These are phyloP conservation scores for Solanum habrochaites DNA, from an alignment of 257 asterid genomes.

Conservation along the genomic window DNA sequence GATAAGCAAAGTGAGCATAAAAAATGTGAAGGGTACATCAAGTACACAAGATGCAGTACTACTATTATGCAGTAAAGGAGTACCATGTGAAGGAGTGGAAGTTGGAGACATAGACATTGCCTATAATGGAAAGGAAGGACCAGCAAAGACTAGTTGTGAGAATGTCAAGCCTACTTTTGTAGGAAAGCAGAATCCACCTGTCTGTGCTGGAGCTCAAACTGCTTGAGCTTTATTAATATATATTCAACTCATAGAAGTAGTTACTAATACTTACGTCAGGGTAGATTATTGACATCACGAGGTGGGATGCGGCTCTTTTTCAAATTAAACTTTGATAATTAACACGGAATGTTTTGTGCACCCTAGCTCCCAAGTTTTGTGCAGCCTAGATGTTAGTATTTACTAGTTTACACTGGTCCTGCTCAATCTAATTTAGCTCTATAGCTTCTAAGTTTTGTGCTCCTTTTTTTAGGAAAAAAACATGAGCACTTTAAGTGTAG, in stretches of 20 bases:
- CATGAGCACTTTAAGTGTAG: not conserved
- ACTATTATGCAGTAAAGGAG: conserved; percentile 16
- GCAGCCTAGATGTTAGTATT: not conserved
- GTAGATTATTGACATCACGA: not conserved
- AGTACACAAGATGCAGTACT: conserved; percentile 7
- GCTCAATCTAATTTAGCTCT: not conserved
- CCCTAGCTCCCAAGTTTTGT: not conserved
- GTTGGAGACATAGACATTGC: conserved; percentile 15
- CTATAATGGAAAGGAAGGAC: conserved; percentile 17
- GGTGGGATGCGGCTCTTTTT: not conserved
- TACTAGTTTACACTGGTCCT: not conserved
- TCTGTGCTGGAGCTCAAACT: conserved; percentile 1
- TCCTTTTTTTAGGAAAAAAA: not conserved
- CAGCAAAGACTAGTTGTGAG: conserved; percentile 15
- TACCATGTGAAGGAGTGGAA: conserved; percentile 24
- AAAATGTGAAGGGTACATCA: conserved; percentile 22
- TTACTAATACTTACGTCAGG: not conserved
- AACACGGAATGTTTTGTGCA: not conserved
- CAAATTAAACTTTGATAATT: too few species aligned
- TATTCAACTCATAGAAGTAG: not conserved
- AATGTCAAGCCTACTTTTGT: conserved; percentile 20
- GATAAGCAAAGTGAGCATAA: conserved; percentile 21
- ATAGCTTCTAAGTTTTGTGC: not conserved
- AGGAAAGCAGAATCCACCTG: conserved; percentile 14
- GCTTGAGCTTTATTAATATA: not conserved